Conservation (phyloP, 228 moss, liverwort and hornwort species). For the Sphagnum magellanicum region DNA sequence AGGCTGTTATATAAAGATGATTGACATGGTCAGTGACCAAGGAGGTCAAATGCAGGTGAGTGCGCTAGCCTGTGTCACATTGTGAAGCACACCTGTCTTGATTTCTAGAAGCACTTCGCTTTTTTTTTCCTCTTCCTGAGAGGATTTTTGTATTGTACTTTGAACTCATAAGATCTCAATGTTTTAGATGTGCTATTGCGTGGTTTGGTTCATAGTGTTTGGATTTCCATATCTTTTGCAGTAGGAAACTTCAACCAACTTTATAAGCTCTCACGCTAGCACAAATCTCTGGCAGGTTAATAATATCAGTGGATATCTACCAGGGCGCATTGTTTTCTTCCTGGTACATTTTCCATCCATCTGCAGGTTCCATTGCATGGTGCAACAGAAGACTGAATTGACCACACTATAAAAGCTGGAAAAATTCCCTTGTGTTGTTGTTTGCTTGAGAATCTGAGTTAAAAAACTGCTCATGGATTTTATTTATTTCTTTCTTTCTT, state of each 20-base stretch:
- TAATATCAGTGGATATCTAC: slow-evolving; percentile 96
- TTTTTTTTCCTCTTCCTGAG: neutral
- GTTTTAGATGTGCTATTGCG: neutral
- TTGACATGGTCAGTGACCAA: slow-evolving; percentile 86
- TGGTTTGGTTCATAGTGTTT: no score
- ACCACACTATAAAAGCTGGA: no score
- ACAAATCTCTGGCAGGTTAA: slow-evolving; percentile 54
- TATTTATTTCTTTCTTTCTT: neutral
- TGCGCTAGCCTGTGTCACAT: no score
- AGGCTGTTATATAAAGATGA: slow-evolving; percentile 99
- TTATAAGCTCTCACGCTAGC: no score
- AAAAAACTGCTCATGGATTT: no score
- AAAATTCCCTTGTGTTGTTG: no score
- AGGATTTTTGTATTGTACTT: neutral
- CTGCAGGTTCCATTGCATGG: no score
- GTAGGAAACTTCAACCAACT: no score
- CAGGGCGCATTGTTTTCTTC: slow-evolving; percentile 98
- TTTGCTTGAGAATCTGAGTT: no score
- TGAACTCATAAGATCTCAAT: neutral
- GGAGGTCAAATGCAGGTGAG: slow-evolving; percentile 88
- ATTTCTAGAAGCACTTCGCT: neutral
- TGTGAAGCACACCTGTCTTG: neutral
- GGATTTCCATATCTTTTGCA: no score
- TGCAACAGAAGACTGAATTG: no score
- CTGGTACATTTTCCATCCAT: slow-evolving; percentile 40